These are phyloP conservation scores for Metschnikowia shivogae DNA, from an alignment of 805 yeast species.

Conservation along the genomic window DNA sequence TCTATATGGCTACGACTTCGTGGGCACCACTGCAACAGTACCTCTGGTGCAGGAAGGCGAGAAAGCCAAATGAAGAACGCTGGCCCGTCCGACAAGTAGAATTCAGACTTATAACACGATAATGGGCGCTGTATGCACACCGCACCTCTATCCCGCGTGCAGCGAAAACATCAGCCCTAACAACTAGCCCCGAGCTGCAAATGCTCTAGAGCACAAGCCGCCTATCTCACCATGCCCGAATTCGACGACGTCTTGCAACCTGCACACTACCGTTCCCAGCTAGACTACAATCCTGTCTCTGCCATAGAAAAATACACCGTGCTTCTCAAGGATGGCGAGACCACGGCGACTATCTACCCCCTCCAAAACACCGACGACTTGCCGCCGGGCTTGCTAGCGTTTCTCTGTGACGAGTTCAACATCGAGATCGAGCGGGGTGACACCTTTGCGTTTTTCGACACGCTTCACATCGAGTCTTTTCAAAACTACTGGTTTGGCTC, in stretches of 20 bases:
- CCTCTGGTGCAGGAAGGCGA: too few species aligned
- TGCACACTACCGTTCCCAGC: conserved; percentile 41
- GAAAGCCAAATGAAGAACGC: too few species aligned
- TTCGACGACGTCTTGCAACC: conserved; percentile 49
- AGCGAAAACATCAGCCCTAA: conserved; percentile 13
- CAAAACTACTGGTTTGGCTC: conserved; percentile 84
- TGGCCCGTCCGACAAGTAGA: too few species aligned
- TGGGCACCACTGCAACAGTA: background rate
- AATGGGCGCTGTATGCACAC: background rate
- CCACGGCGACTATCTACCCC: conserved; percentile 92
- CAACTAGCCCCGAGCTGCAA: conserved; percentile 27
- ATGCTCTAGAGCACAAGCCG: background rate
- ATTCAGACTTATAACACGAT: too few species aligned
- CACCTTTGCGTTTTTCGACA: conserved; percentile 81
- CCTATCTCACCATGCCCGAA: conserved; percentile 38
- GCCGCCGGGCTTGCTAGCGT: conserved; percentile 75
- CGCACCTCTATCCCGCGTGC: background rate
- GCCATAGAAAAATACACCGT: conserved; percentile 66
- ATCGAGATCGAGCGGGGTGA: conserved; percentile 89
- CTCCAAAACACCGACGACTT: conserved; percentile 60
- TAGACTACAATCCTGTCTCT: conserved; percentile 32
- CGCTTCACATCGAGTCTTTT: conserved; percentile 70
- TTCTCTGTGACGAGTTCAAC: conserved; percentile 87
- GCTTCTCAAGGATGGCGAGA: conserved; percentile 78
- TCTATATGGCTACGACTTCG: conserved; percentile 65